Evolutionary conservation across 768 basidiomycete genomes (phyloP).

Genomic region (Lactarius indigo): DNA sequence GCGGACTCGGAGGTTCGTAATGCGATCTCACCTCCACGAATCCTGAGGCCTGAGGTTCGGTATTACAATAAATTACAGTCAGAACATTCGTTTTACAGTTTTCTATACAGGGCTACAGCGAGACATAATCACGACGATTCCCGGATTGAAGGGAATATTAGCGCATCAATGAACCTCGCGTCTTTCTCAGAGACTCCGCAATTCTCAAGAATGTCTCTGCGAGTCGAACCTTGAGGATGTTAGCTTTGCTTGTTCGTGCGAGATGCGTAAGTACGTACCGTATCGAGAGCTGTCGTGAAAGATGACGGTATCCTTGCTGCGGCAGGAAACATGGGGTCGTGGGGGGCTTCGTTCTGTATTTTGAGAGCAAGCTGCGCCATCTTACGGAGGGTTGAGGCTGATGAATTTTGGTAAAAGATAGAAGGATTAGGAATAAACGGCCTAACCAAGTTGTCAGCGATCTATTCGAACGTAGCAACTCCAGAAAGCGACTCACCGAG

Average conservation of each 20-base stretch:
- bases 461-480: background rate
- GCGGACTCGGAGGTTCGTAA: too few species aligned
- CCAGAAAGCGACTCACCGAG: background rate
- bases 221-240: conserved; percentile 41
- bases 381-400: conserved; percentile 35
- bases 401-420: background rate
- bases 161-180: conserved; percentile 46
- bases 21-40: too few species aligned
- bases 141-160: conserved; percentile 2
- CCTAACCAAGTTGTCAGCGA: background rate
- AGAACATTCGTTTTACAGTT: background rate
- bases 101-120: background rate
- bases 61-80: background rate
- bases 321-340: conserved; percentile 31
- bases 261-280: background rate
- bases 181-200: conserved; percentile 54
- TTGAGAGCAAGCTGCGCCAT: conserved; percentile 52
- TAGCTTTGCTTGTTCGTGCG: background rate
- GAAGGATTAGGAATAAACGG: background rate
- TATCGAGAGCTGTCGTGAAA: conserved; percentile 41
- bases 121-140: background rate
- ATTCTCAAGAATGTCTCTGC: conserved; percentile 57
- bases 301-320: conserved; percentile 27
- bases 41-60: too few species aligned
- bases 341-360: conserved; percentile 44